These are phyloP conservation scores for Claviceps maximensis DNA, from an alignment of 2,329 filamentous ascomycete species.

Conservation along the genomic window DNA sequence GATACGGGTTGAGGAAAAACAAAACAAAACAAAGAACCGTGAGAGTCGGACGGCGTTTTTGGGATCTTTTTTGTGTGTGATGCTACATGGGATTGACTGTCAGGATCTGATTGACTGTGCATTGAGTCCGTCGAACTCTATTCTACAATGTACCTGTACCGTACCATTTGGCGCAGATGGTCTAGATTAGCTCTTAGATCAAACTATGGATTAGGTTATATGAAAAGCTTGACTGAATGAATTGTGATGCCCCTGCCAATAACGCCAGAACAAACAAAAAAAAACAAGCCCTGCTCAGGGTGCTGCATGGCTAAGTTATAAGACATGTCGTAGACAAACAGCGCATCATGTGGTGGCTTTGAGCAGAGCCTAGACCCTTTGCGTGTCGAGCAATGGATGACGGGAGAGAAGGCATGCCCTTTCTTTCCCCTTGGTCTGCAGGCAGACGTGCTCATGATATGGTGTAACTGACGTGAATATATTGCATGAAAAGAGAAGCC, in stretches of 20 bases:
- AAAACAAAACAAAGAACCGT: neutral
- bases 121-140: neutral
- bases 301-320: neutral
- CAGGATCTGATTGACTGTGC: neutral
- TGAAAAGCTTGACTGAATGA: neutral
- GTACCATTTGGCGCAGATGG: constrained; percentile 17
- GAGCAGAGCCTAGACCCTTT: neutral
- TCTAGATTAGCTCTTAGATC: neutral
- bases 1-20: neutral
- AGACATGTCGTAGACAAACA: neutral
- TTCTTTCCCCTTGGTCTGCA: too few species aligned
- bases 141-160: neutral
- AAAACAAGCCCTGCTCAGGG: neutral
- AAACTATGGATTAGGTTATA: neutral
- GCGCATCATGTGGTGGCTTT: neutral
- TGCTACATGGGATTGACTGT: neutral
- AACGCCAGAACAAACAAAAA: neutral
- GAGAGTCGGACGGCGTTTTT: constrained; percentile 19
- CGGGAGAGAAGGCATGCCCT: too few species aligned
- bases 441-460: too few species aligned
- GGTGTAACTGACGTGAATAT: too few species aligned
- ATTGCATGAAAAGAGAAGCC: too few species aligned
- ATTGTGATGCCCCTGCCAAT: neutral
- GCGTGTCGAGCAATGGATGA: neutral
- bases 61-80: neutral